Conservation (phyloP, 257 asterid species). For the Solanum sparsipilum region DNA sequence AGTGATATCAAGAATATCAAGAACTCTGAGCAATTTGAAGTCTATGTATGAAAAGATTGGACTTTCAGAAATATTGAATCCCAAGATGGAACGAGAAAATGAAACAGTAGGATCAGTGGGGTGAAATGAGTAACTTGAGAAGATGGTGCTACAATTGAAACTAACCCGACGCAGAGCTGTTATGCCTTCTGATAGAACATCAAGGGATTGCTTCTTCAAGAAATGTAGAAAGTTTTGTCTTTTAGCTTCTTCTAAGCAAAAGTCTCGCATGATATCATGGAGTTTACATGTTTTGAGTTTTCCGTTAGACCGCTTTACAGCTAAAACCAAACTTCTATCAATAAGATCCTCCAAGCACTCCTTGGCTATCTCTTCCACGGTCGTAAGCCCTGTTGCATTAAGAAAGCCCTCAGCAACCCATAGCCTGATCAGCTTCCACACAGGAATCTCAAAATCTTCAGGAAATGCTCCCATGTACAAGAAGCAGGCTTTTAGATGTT, state of each 20-base stretch:
- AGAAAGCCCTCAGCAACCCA: constrained; percentile 36
- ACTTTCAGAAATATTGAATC: background rate
- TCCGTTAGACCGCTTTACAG: constrained; percentile 8
- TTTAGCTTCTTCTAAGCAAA: constrained; percentile 24
- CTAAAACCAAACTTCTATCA: constrained; percentile 19
- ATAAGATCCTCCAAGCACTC: constrained; percentile 25
- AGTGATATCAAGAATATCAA: constrained; percentile 24
- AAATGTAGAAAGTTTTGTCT: constrained; percentile 23
- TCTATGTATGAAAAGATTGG: background rate
- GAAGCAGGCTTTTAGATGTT: constrained; percentile 19
- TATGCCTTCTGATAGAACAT: constrained; percentile 1
- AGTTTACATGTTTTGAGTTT: constrained; percentile 18
- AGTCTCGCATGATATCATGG: constrained; percentile 27
- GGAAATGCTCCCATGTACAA: constrained; percentile 34
- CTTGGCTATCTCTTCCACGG: constrained; percentile 15
- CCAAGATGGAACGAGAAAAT: constrained; percentile 4
- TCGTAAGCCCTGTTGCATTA: background rate
- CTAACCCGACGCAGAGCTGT: background rate
- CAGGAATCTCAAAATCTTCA: constrained; percentile 17
- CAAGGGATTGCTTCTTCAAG: background rate
- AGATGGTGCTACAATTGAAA: background rate
- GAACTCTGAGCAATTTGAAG: constrained; percentile 19
- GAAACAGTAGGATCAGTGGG: background rate
- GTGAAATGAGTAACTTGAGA: background rate
- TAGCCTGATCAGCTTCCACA: constrained; percentile 5